Evolutionary conservation across 176 grass and related monocot species (phyloP), one percentile per base, ranked within the genome.

Genomic region (Puccinellia tenuiflora): DNA sequence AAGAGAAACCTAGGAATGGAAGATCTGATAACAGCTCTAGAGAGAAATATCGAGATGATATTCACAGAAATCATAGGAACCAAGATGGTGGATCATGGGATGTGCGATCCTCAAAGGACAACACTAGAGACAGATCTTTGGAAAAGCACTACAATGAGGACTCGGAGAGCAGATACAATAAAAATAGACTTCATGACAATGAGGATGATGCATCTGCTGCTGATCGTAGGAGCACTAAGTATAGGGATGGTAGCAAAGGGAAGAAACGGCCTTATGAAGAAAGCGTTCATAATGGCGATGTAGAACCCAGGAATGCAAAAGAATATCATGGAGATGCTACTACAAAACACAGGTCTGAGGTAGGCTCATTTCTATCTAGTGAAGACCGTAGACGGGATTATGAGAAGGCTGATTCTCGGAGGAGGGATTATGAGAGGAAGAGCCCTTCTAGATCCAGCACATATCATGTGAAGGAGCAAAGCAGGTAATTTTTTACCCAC

Each of bases 201-300:
- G 78, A 87, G 35, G 57, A 75, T 52, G 66, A 55, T 25, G 54
- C 57, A 50, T 68, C 45, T 25, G 78, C 77, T 79, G 22, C 61
- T 64, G 86, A 68, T 56, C 39, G 33, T 38, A 28, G 34, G 59
- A 86, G 52, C 50, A 67, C 28, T 25, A 92, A 80, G 55, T 63
- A 79, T 59, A 92, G 84, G 62, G 72, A 86, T 79, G 79, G 86
- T 51, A 69, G 20, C 31, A 89, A 84, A 82, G 82, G 77, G 45
- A 89, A 75, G 73, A 92, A 83, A 68, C 83, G 56, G 40, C 40
- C 39, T n/a, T 83, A 63, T 63, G 74, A 92, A 73, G 89, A 91
- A 62, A 73, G 60, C 12, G 35, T 80, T 6, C 30, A 64, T 48
- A 39, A 73, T 73, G 61, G 29, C 43, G 73, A 86, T 33, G 26